A percentile compares a stretch with the other conserved stretches of the same genome.
phyloP scores from a whole-genome alignment of 1,139 yeast genomes.

The Keqinozyma sinolaborantium region DNA sequence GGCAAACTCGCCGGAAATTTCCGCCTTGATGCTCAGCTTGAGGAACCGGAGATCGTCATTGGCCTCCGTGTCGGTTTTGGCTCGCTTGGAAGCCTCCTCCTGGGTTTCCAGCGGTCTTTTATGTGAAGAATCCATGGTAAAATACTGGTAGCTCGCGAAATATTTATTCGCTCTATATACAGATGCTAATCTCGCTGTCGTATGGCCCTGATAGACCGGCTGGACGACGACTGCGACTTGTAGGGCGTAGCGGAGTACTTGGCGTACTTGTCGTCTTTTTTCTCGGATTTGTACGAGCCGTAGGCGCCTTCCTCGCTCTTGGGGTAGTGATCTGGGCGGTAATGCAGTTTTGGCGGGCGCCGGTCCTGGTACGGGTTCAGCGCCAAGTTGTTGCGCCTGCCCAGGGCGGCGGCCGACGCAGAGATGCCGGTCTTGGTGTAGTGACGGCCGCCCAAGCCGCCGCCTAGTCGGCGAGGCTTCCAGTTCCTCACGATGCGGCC shows the following conservation, averaged over 20 bases:
- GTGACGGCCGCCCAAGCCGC: slow-evolving; percentile 65
- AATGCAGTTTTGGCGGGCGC: background rate
- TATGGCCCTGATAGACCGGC: slow-evolving; percentile 22
- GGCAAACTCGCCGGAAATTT: slow-evolving; percentile 17
- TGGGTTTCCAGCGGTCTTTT: slow-evolving; percentile 18
- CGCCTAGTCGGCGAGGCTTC: slow-evolving; percentile 74
- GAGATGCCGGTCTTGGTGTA: slow-evolving; percentile 42
- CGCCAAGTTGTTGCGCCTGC: slow-evolving; percentile 23
- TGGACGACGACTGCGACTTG: slow-evolving; percentile 1
- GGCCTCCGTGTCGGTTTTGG: slow-evolving; percentile 7
- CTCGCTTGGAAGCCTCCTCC: slow-evolving; percentile 8
- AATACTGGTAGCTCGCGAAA: background rate
- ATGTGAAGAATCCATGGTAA: slow-evolving; percentile 5
- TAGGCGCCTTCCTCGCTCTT: background rate
- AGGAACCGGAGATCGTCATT: slow-evolving; percentile 10
- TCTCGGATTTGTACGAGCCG: background rate
- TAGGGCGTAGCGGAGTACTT: slow-evolving; percentile 17
- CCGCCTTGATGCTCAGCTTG: slow-evolving; percentile 14
- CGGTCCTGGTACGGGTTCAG: slow-evolving; percentile 10
- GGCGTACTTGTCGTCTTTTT: slow-evolving; percentile 24
- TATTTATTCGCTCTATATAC: too few relatives aligned
- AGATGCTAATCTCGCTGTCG: slow-evolving; percentile 17
- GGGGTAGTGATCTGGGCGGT: background rate
- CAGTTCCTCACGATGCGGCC: slow-evolving; percentile 74
- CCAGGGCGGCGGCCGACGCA: slow-evolving; percentile 55